Base-by-base conservation (phyloP, 345 rosid genomes). In the Aquilaria sinensis region DNA sequence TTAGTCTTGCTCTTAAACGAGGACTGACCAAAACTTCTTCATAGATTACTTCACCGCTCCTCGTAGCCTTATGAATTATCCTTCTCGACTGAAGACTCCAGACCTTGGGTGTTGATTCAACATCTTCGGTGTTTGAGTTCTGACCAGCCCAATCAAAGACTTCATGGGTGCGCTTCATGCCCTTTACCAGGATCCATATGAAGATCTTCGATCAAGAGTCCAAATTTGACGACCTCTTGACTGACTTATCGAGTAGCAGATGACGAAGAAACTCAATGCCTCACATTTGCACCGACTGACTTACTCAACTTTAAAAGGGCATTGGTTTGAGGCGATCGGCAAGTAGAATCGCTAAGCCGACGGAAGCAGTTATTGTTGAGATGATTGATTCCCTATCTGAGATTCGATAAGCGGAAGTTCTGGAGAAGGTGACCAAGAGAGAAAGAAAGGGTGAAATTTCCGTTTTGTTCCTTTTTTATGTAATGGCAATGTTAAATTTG, bases 1-100 rank as follows among this genome's bases (percentile, higher is more conserved):
- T 23, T 23, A 23, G 1, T 23, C 23, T 23, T 23, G 23, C 23
- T 23, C 23, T 23, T 23, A 23, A 23, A 23, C 0, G 23, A 23
- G 23, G 23, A 23, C 23, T 23, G 23, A 23, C 23, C 23, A 23
- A 23, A 23, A 23, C 23, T 23, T 23, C 23, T 23, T 23, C 23
- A 23, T 23, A 23, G 23, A 23, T 23, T 23, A 23, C 23, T 23
- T 23, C 23, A 23, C 23, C 23, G 23, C 23, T 23, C 47, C 58
- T 71, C 2, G 72, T 51, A 62, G 66, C 72, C 66, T 83, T 79
- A 6, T 60, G 50, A 47, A 67, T 53, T 6, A 75, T 62, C 57
- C 65, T 80, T 65, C 96, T 80, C 47, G 89, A 91, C 69, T 91
- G 71, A 57, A 88, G 70, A 67, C 83, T 88, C 96, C 96, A 81